These are phyloP conservation scores for Xylaria telfairii DNA, from an alignment of 495 filamentous ascomycete species.

Conservation along the genomic window DNA sequence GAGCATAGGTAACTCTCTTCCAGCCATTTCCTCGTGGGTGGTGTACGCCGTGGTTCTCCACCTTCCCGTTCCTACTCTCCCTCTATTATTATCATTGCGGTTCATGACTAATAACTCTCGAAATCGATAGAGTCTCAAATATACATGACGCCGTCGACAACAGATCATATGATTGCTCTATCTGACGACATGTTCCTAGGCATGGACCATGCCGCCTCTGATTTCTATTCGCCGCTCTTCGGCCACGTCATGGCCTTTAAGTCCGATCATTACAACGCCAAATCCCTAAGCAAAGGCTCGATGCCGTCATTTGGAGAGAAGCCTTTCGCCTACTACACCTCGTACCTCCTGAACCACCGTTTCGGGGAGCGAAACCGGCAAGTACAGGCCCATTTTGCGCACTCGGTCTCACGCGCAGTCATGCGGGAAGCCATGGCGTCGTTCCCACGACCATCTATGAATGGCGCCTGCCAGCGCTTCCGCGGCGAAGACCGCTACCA, in stretches of 20 bases:
- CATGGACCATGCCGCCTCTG: conserved; percentile 47
- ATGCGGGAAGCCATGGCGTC: conserved; percentile 48
- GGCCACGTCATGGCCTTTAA: conserved; percentile 52
- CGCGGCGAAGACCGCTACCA: conserved; percentile 50
- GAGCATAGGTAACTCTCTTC: conserved; percentile 2
- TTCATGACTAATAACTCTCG: neutral
- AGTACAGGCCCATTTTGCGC: conserved; percentile 51
- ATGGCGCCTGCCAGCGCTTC: conserved; percentile 49
- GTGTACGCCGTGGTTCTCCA: neutral
- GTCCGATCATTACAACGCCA: conserved; percentile 47
- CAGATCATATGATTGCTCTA: conserved; percentile 45
- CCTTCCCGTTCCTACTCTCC: neutral
- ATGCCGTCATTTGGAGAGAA: conserved; percentile 54
- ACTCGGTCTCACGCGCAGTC: conserved; percentile 47
- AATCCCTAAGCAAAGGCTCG: conserved; percentile 32
- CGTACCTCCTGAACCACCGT: conserved; percentile 50
- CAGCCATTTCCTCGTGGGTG: neutral
- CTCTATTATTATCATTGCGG: neutral
- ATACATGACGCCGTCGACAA: conserved; percentile 41
- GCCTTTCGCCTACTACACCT: conserved; percentile 53
- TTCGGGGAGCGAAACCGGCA: conserved; percentile 52
- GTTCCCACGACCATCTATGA: conserved; percentile 46
- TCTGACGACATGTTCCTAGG: conserved; percentile 55
- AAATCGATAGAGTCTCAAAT: conserved; percentile 51
- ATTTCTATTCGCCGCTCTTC: conserved; percentile 52